Evolutionary conservation across 768 basidiomycete species (phyloP).

Genomic region (Panaeolus papilionaceus): DNA sequence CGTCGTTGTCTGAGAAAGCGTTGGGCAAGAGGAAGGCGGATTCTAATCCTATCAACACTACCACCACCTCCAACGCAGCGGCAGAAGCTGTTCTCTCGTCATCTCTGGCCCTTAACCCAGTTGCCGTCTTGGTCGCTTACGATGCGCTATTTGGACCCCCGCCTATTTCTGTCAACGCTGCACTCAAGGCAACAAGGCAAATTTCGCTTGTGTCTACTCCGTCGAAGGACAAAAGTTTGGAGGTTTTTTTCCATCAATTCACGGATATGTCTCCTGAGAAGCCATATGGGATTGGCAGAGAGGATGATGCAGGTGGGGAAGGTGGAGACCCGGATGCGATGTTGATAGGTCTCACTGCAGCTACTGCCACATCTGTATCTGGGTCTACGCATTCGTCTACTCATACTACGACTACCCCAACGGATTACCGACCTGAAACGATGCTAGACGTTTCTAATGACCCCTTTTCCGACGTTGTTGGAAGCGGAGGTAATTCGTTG

Average conservation of each 20-base stretch:
- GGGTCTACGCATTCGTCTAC: background rate
- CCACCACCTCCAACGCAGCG: background rate
- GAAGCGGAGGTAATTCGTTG: background rate
- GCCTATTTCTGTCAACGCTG: background rate
- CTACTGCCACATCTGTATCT: background rate
- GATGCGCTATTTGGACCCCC: background rate
- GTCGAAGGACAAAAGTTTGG: background rate
- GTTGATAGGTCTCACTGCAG: background rate
- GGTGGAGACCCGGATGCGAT: background rate
- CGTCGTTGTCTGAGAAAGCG: background rate
- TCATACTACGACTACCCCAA: background rate
- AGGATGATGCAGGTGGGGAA: background rate
- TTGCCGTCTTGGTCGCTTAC: background rate
- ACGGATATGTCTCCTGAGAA: conserved; percentile 6
- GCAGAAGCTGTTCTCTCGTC: no score
- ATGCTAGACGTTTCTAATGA: background rate
- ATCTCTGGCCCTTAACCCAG: background rate
- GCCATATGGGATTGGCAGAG: background rate
- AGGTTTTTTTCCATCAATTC: background rate
- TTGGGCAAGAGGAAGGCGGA: background rate
- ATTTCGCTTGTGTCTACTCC: background rate
- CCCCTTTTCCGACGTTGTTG: background rate
- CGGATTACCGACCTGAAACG: background rate
- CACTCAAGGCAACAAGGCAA: background rate
- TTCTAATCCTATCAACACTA: background rate